These are phyloP conservation scores for Aspergillus sp. DNA, from an alignment of 2,329 filamentous ascomycete species.

Conservation along the genomic window DNA sequence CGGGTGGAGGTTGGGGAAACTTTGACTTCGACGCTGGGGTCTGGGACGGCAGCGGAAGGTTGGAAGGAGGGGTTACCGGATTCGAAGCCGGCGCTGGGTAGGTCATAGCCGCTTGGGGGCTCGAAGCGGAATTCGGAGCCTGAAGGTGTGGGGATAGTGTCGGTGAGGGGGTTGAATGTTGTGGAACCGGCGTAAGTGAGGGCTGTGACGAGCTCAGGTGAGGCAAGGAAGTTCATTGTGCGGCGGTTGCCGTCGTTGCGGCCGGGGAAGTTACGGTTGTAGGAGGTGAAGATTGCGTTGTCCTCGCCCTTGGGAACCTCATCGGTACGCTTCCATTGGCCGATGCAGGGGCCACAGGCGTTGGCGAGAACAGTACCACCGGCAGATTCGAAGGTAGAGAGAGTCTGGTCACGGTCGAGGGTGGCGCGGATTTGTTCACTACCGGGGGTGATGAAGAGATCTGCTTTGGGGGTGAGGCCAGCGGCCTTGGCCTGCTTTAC, in stretches of 20 bases:
- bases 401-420: constrained; percentile 81
- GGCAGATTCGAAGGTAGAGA: constrained; percentile 80
- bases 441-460: constrained; percentile 95
- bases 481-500: constrained; percentile 87
- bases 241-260: constrained; percentile 95
- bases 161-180: constrained; percentile 94
- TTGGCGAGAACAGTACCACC: constrained; percentile 91
- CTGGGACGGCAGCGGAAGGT: constrained; percentile 69
- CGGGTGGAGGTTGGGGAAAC: constrained; percentile 87
- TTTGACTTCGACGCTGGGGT: constrained; percentile 68
- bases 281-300: constrained; percentile 95
- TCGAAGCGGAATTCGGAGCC: constrained; percentile 83
- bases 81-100: constrained; percentile 75
- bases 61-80: constrained; percentile 72
- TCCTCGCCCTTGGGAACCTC: constrained; percentile 77
- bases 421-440: constrained; percentile 97
- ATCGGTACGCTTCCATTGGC: constrained; percentile 92
- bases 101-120: constrained; percentile 63
- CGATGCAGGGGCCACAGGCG: constrained; percentile 90
- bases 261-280: constrained; percentile 97
- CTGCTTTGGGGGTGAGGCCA: constrained; percentile 83
- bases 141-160: constrained; percentile 74
- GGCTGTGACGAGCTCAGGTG: constrained; percentile 92
- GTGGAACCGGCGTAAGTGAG: constrained; percentile 91
- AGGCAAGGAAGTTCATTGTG: constrained; percentile 98